phyloP scores from a whole-genome alignment of 1,284 basidiomycete species.

The Sporisorium sorghi region DNA sequence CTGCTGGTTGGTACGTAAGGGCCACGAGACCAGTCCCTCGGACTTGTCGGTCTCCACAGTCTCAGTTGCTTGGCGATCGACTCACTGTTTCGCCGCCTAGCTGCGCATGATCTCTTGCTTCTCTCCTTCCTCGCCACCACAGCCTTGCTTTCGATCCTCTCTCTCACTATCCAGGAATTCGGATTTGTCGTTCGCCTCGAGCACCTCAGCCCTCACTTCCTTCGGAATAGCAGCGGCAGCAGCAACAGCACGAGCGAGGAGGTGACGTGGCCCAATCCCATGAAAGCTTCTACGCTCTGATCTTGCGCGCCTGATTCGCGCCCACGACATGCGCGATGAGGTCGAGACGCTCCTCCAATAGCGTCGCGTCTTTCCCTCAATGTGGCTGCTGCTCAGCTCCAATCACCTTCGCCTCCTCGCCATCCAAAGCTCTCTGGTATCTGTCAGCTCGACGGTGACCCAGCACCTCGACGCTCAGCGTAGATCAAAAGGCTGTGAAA shows the following conservation, averaged over 20 bases:
- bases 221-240: too few species aligned
- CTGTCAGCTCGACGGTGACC: too few species aligned
- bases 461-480: too few species aligned
- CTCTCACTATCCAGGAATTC: neutral
- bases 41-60: neutral
- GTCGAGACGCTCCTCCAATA: neutral
- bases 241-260: neutral
- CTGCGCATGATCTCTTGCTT: conserved; percentile 2
- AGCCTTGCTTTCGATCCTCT: neutral
- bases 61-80: conserved; percentile 3
- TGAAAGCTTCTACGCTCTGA: neutral
- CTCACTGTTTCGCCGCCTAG: conserved; percentile 15
- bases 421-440: too few species aligned
- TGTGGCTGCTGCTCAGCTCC: neutral
- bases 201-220: too few species aligned
- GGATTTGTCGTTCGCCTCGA: neutral
- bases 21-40: too few species aligned
- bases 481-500: too few species aligned
- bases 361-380: neutral
- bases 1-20: neutral
- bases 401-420: too few species aligned
- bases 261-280: neutral
- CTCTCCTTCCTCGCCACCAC: neutral
- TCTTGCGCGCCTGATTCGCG: neutral
- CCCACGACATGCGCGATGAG: neutral